These are phyloP conservation scores for Chlorella vulgaris DNA, from an alignment of 139 green algal species.

Conservation along the genomic window DNA sequence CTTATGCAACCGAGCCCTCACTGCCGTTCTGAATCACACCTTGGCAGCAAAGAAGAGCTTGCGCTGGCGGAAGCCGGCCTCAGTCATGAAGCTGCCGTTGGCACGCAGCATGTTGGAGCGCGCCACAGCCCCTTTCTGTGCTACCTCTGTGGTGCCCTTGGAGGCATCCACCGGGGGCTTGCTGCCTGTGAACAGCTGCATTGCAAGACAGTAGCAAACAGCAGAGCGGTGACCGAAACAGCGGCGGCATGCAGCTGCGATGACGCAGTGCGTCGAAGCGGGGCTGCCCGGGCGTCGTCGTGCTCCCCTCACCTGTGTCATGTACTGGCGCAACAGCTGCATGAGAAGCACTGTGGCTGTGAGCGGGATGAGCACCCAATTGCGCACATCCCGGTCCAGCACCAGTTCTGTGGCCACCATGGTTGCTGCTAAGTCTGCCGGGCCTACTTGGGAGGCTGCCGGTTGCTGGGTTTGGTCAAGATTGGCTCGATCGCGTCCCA, in stretches of 20 bases:
- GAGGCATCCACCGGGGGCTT: background rate
- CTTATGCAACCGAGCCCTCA: too few species aligned
- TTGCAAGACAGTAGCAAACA: too few species aligned
- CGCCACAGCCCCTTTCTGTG: slow-evolving; percentile 66
- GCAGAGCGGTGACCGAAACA: too few species aligned
- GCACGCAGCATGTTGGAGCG: slow-evolving; percentile 62
- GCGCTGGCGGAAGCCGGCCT: slow-evolving; percentile 68
- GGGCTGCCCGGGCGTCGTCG: too few species aligned
- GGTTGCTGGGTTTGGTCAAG: too few species aligned
- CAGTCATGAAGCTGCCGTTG: slow-evolving; percentile 49
- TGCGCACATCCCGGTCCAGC: slow-evolving; percentile 77
- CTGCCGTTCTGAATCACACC: too few species aligned
- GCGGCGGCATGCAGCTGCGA: background rate
- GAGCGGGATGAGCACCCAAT: slow-evolving; percentile 93
- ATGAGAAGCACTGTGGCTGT: slow-evolving; percentile 87
- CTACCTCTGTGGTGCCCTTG: slow-evolving; percentile 54
- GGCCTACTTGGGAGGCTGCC: too few species aligned
- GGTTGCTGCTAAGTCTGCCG: background rate
- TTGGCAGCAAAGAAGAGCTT: slow-evolving; percentile 74
- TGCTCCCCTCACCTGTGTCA: slow-evolving; percentile 51
- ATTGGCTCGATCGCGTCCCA: too few species aligned
- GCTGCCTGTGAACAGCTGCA: slow-evolving; percentile 19
- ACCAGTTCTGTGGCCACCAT: slow-evolving; percentile 51
- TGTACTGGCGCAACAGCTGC: slow-evolving; percentile 90
- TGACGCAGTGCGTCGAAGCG: too few species aligned